Evolutionary conservation across 768 basidiomycete genomes (phyloP).

Genomic region (Russula vinacea): DNA sequence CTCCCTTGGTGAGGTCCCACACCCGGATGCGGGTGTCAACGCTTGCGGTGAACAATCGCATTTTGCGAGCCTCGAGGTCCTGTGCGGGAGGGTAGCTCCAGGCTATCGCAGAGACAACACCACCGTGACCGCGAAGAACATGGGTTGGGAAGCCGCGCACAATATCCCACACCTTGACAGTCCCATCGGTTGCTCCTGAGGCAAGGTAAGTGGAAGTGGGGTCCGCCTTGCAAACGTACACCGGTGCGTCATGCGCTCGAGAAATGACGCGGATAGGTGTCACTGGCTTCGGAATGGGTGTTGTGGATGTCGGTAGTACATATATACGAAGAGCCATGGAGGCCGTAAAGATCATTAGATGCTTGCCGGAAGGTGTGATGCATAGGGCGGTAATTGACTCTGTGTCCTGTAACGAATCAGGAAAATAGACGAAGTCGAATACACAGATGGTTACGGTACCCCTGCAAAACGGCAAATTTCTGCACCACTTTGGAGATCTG

Average conservation of each 20-base stretch:
- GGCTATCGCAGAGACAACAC: constrained; percentile 87
- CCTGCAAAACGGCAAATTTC: constrained; percentile 80
- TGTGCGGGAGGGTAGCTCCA: constrained; percentile 73
- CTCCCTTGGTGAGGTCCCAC: constrained; percentile 66
- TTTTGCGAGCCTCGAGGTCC: constrained; percentile 43
- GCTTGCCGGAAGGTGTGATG: constrained; percentile 68
- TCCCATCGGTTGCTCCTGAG: constrained; percentile 93
- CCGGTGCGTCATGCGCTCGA: constrained; percentile 88
- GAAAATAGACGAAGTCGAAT: constrained; percentile 10
- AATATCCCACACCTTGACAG: constrained; percentile 97
- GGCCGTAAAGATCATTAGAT: constrained; percentile 77
- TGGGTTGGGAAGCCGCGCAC: constrained; percentile 86
- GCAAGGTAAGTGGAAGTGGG: constrained; percentile 88
- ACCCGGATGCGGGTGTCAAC: constrained; percentile 91
- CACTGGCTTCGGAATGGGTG: constrained; percentile 48
- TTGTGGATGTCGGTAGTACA: constrained; percentile 57
- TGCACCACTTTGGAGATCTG: constrained; percentile 69
- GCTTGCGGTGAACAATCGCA: constrained; percentile 87
- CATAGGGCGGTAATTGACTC: constrained; percentile 82
- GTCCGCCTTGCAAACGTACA: constrained; percentile 83
- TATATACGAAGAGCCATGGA: constrained; percentile 82
- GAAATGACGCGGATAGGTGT: constrained; percentile 73
- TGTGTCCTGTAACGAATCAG: constrained; percentile 59
- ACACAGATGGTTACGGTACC: constrained; percentile 44
- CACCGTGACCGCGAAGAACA: constrained; percentile 93